Percentiles rank a stretch among this genome's conserved stretches.
Conservation (phyloP, 768 basidiomycete genomes). For the Naganishia vishniacii region DNA sequence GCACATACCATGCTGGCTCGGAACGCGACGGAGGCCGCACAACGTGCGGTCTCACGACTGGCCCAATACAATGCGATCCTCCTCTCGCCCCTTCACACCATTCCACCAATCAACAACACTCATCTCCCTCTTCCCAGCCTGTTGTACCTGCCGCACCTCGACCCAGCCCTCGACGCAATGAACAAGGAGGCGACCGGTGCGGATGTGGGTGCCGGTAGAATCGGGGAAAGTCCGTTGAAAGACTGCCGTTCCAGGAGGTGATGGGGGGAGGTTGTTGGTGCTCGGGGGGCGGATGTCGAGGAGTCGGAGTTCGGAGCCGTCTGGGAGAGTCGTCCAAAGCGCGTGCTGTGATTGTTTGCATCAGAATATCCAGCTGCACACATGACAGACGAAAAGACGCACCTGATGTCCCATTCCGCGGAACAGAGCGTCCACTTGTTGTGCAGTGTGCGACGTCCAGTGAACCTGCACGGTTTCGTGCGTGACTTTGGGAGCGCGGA, state of each 20-base stretch:
- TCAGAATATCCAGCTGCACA: too few relatives aligned
- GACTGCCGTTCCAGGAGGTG: conserved; percentile 35
- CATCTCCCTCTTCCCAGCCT: conserved; percentile 58
- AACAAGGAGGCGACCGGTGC: neutral
- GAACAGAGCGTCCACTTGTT: conserved; percentile 56
- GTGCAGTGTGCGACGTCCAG: conserved; percentile 59
- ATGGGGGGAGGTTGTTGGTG: too few relatives aligned
- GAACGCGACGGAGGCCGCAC: too few relatives aligned
- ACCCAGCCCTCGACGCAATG: conserved; percentile 52
- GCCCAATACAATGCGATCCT: conserved; percentile 1
- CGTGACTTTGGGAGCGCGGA: conserved; percentile 61
- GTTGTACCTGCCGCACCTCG: conserved; percentile 58
- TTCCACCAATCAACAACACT: conserved; percentile 73
- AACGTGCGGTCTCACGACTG: too few relatives aligned
- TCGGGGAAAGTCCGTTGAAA: conserved; percentile 22
- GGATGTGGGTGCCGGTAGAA: neutral
- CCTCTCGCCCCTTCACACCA: conserved; percentile 51
- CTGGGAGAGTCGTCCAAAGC: conserved; percentile 37
- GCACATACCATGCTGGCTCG: too few relatives aligned
- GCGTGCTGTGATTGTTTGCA: conserved; percentile 40
- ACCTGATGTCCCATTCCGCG: conserved; percentile 70
- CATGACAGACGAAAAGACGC: too few relatives aligned
- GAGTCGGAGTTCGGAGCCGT: conserved; percentile 52
- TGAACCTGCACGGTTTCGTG: conserved; percentile 56
- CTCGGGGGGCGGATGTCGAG: conserved; percentile 41